Evolutionary conservation across 345 rosid species (phyloP), one percentile per base, ranked within the genome.

Genomic region (Syzygium oleosum): DNA sequence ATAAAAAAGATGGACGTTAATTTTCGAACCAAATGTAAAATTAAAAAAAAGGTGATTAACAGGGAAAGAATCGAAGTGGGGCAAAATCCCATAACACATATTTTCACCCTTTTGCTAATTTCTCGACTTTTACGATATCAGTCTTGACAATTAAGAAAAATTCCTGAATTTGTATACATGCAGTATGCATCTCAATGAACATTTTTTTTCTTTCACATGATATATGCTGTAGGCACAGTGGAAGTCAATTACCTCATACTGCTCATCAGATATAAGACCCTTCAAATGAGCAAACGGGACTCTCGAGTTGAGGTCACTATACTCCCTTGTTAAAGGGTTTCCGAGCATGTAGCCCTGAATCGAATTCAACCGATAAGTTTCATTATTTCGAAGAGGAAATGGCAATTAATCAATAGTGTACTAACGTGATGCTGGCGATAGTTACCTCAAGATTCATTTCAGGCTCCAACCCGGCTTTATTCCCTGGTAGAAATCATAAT

Each of bases 281-380:
- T 88, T 87, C 9, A 88, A 12, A 84, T 86, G 49, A 77, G 84
- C 88, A 85, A 86, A 91, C 49, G 85, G 73, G 6, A 91, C 51
- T 85, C 90, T 88, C 22, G 90, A 89, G 56, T 89, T 91, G 80
- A 77, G 56, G 41, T 91, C 92, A 65, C 65, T 13, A 23, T 65
- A 23, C 21, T 52, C 19, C 79, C 16, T 86, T 59, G 92, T 91
- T 65, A 56, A 49, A 1, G 92, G 91, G 85, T 90, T 91, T 22
- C 92, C 91, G 21, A 88, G 78, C 25, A 87, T 34, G 78, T 90
- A 91, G 29, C 92, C 92, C 90, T 91, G 78, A 21, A 77, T 85
- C 79, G 23, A 51, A 52, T 7, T 51, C 13, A 17, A 7, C 7
- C 0, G 0, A 23, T 68, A 68, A 17, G 12, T 52, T 52, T 12